Conservation (phyloP, 2,329 filamentous ascomycete genomes). For the Alternaria hordeiaustralica region DNA sequence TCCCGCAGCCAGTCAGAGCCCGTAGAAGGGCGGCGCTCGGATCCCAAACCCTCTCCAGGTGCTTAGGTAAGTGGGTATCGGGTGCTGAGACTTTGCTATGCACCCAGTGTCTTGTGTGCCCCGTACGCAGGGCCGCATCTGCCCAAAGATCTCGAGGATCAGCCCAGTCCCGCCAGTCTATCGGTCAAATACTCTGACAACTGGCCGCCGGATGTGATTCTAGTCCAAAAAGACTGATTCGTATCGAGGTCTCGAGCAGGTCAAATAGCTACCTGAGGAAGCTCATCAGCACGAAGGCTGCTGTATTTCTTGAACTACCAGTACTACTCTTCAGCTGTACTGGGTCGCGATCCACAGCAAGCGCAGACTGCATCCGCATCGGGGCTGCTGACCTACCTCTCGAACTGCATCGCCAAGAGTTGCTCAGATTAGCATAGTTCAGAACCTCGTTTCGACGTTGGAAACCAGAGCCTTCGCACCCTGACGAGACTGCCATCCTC, state of each 20-base stretch:
- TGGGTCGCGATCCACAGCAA: neutral
- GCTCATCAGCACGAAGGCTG: neutral
- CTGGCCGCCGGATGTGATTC: conserved; percentile 1
- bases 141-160: neutral
- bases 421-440: conserved; percentile 5
- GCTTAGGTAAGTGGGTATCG: neutral
- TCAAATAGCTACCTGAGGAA: neutral
- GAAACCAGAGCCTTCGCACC: neutral
- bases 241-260: conserved; percentile 8
- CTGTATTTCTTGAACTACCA: neutral
- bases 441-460: conserved; percentile 1
- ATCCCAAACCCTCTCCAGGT: neutral
- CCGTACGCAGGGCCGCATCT: neutral
- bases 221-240: conserved; percentile 15
- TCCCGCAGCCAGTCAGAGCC: conserved; percentile 11
- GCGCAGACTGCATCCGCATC: neutral
- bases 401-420: conserved; percentile 5
- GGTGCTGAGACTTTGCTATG: neutral
- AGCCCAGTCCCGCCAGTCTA: neutral
- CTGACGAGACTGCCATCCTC: neutral
- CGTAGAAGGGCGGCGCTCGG: neutral
- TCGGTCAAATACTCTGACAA: conserved; percentile 3
- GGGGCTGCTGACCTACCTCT: neutral
- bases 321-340: neutral
- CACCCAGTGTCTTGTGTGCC: neutral